Percentiles rank a stretch among this genome's conserved stretches.
Evolutionary conservation across 768 basidiomycete species (phyloP).

Genomic region (Suillus occidentalis): DNA sequence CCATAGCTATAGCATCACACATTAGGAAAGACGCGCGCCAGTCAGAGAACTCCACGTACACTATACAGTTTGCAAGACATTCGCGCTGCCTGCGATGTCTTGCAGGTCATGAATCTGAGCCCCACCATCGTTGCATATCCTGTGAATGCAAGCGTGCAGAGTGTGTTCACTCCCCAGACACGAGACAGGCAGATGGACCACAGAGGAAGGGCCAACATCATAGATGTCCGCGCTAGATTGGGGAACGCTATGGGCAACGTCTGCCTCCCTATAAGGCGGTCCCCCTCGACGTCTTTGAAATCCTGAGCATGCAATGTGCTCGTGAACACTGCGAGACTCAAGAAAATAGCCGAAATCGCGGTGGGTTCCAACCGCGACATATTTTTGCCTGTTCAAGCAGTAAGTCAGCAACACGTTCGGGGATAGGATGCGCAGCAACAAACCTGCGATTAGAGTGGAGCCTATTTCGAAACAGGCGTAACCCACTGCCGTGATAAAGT

Average conservation of each 20-base stretch:
- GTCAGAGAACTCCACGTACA: conserved; percentile 13
- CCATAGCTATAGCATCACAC: conserved; percentile 1
- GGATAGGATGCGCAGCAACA: conserved; percentile 3
- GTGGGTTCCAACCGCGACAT: conserved; percentile 12
- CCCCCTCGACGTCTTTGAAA: conserved; percentile 41
- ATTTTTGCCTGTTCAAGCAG: conserved; percentile 17
- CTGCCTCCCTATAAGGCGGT: conserved; percentile 31
- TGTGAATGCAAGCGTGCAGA: conserved; percentile 17
- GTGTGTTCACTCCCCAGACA: conserved; percentile 21
- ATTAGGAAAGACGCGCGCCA: not conserved
- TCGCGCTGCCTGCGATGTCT: conserved; percentile 18
- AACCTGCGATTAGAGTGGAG: conserved; percentile 34
- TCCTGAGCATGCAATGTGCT: conserved; percentile 35
- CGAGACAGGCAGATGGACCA: conserved; percentile 25
- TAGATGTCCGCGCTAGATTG: conserved; percentile 16
- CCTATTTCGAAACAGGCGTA: conserved; percentile 35
- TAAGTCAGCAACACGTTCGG: not conserved
- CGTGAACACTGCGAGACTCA: conserved; percentile 28
- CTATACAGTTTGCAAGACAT: conserved; percentile 25
- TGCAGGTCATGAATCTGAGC: conserved; percentile 19
- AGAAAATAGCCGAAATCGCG: conserved; percentile 21
- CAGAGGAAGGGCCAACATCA: conserved; percentile 20
- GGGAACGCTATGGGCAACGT: conserved; percentile 45
- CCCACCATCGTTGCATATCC: conserved; percentile 20
- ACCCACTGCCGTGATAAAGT: conserved; percentile 32